Evolutionary conservation across 306 rosid genomes (phyloP).

Genomic region (Dryas octopetala): DNA sequence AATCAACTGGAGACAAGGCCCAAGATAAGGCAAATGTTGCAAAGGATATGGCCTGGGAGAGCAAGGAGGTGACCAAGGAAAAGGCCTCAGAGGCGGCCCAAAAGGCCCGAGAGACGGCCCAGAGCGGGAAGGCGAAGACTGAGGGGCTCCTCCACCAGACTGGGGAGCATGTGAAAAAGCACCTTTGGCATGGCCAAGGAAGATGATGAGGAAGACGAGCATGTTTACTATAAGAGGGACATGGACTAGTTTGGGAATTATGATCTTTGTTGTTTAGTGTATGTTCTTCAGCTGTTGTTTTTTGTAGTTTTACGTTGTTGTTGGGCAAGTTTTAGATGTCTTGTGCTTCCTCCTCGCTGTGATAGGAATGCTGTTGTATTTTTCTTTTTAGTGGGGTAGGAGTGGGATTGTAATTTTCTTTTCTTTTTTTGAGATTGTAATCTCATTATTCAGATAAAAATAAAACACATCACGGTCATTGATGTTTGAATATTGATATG

Average conservation of each 20-base stretch:
- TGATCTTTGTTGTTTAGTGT: neutral
- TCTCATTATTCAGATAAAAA: too few species aligned
- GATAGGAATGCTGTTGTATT: conserved; percentile 1
- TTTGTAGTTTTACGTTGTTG: neutral
- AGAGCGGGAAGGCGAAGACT: conserved; percentile 12
- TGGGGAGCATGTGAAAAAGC: neutral
- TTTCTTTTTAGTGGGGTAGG: neutral
- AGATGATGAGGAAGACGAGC: conserved; percentile 9
- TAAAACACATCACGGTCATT: too few species aligned
- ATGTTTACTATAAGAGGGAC: neutral
- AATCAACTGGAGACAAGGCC: neutral
- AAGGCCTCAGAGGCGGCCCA: neutral
- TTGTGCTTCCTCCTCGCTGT: conserved; percentile 10
- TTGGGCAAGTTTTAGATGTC: neutral
- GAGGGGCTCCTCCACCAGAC: conserved; percentile 7
- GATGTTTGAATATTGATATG: too few species aligned
- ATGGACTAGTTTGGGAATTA: neutral
- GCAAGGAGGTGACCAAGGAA: conserved; percentile 14
- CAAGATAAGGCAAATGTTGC: conserved; percentile 10
- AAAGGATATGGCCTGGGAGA: neutral
- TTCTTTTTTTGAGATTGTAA: too few species aligned
- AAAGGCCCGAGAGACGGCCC: conserved; percentile 23
- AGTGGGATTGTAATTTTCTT: neutral
- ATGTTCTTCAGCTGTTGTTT: neutral
- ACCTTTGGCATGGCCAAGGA: conserved; percentile 14